Evolutionary conservation across 2,329 filamentous ascomycete genomes (phyloP), one percentile per base, ranked within the genome.

Genomic region (Aspergillus thermomutatus): DNA sequence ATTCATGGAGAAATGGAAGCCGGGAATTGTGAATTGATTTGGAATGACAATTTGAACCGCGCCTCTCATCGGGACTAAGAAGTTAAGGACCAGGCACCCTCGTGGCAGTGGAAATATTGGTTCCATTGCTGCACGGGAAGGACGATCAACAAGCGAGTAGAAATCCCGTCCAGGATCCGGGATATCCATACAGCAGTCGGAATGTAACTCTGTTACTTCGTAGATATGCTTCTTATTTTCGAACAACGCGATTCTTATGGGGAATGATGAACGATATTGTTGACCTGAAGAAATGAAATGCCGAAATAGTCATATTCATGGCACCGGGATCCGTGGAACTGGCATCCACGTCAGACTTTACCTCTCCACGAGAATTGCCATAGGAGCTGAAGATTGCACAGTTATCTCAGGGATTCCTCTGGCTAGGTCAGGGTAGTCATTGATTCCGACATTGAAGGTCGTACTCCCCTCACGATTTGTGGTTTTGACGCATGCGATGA

Each of bases 11-110:
- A n/a, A 47, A 49, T 49, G 53, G 56, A 58, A 58, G 45, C 25
- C 49, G 14, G n/a, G 26, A 28, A 34, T 26, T 23, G 53, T 23
- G 52, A 55, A 55, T 49, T 55, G 46, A 58, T 58, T 58, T 50
- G 56, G 37, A 17, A 58, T 19, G 53, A 41, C 28, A 31, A 50
- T 7, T 48, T 45, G 46, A 45, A 37, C 48, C 19, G 41, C 8
- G 2, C n/a, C 40, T 43, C n/a, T 17, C 7, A 21, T 43, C 10
- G n/a, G 19, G n/a, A 21, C 50, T 55, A 55, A 54, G 41, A 55
- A 49, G 47, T 55, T 28, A 49, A 52, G 31, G 47, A 50, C 21
- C 31, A 27, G 10, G 47, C 27, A 21, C 17, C 55, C 55, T 57
- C 55, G 55, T 57, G 55, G 51, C 51, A 53, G 41, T 45, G 41